phyloP scores from a whole-genome alignment of 202 grass and related monocot species.

The Cymbopogon flexuosus region DNA sequence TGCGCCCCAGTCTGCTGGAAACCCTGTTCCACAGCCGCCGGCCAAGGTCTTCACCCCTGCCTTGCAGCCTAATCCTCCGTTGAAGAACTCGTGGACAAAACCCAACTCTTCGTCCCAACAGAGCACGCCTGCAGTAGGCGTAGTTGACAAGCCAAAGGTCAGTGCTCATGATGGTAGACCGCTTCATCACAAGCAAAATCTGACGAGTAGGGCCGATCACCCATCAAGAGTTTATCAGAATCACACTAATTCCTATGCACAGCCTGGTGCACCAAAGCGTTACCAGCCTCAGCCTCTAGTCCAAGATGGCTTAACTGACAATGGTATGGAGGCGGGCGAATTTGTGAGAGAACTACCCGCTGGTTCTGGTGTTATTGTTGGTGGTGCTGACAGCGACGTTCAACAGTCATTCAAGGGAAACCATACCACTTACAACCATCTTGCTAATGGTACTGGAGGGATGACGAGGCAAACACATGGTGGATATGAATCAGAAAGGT shows the following conservation, averaged over 20 bases:
- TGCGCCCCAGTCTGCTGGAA: slow-evolving; percentile 31
- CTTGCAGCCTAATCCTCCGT: slow-evolving; percentile 25
- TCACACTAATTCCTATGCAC: slow-evolving; percentile 15
- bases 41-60: slow-evolving; percentile 31
- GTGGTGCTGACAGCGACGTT: neutral
- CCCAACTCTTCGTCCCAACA: slow-evolving; percentile 24
- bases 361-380: slow-evolving; percentile 36
- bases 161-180: neutral
- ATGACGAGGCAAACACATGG: slow-evolving; percentile 21
- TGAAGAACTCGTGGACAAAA: slow-evolving; percentile 50
- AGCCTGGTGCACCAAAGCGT: slow-evolving; percentile 25
- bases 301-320: slow-evolving; percentile 31
- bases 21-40: slow-evolving; percentile 20
- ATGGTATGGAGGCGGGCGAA: slow-evolving; percentile 43
- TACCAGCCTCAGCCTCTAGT: slow-evolving; percentile 21
- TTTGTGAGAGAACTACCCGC: slow-evolving; percentile 52
- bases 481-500: slow-evolving; percentile 36
- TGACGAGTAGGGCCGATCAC: slow-evolving; percentile 13
- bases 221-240: slow-evolving; percentile 29
- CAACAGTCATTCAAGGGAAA: slow-evolving; percentile 41
- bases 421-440: slow-evolving; percentile 18
- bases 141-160: slow-evolving; percentile 10
- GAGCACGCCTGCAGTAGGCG: neutral
- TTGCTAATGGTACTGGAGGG: slow-evolving; percentile 16
- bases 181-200: slow-evolving; percentile 18